These are phyloP conservation scores for Colletotrichum sp. DNA, from an alignment of 2,329 filamentous ascomycete species.

Conservation along the genomic window DNA sequence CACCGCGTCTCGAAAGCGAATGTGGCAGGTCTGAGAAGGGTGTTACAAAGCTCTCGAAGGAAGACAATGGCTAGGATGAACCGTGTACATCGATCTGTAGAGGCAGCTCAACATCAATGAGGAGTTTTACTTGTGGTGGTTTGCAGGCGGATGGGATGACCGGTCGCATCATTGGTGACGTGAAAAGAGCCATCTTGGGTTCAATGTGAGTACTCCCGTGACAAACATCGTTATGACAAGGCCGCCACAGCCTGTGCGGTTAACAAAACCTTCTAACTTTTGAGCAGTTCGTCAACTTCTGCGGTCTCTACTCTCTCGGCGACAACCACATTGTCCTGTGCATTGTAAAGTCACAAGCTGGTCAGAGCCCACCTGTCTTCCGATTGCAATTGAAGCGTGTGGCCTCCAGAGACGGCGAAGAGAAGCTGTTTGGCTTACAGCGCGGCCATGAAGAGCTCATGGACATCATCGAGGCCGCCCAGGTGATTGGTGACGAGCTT, in stretches of 20 bases:
- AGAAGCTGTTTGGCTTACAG: conserved; percentile 81
- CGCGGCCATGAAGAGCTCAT: conserved; percentile 80
- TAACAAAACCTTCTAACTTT: background rate
- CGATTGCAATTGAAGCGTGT: conserved; percentile 85
- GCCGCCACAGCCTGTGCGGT: background rate
- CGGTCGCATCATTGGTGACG: background rate
- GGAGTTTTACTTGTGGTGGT: background rate
- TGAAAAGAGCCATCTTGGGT: background rate
- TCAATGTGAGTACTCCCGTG: background rate
- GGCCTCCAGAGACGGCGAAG: conserved; percentile 78
- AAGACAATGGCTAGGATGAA: background rate
- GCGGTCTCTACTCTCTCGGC: conserved; percentile 77
- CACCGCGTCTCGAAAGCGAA: background rate
- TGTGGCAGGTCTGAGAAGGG: background rate
- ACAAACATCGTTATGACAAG: background rate
- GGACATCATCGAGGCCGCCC: conserved; percentile 82
- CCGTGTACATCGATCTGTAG: background rate
- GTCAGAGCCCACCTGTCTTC: conserved; percentile 81
- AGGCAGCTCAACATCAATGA: background rate
- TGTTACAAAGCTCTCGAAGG: background rate
- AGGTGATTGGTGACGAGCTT: conserved; percentile 38
- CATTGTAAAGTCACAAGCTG: conserved; percentile 82
- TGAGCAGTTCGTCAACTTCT: background rate
- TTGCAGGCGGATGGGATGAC: too few species aligned
- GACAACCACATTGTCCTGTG: conserved; percentile 84